Evolutionary conservation across 768 basidiomycete genomes (phyloP).

Genomic region (Chlorophyllum brunneum): DNA sequence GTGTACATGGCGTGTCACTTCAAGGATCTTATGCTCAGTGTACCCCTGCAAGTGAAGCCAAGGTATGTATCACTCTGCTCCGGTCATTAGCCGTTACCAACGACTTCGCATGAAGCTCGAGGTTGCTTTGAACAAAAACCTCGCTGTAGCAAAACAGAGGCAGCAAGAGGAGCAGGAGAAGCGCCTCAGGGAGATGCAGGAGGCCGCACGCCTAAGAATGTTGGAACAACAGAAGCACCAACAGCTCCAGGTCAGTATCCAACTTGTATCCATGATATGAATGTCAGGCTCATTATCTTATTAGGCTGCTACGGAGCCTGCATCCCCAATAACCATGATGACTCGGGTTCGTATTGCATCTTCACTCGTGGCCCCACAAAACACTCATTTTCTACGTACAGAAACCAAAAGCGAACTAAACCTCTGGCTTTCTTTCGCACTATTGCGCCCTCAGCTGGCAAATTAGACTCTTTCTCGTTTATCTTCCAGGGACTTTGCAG

Average conservation of each 20-base stretch:
- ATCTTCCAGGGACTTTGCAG: constrained; percentile 12
- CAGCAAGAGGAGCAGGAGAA: constrained; percentile 16
- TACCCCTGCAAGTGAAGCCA: constrained; percentile 71
- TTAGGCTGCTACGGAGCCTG: constrained; percentile 1
- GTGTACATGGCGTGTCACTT: constrained; percentile 58
- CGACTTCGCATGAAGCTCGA: constrained; percentile 40
- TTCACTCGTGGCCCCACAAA: neutral
- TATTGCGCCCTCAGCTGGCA: neutral
- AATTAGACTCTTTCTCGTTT: constrained; percentile 5
- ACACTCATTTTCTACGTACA: neutral
- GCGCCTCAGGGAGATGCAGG: constrained; percentile 3
- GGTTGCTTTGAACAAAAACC: constrained; percentile 54
- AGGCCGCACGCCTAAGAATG: constrained; percentile 3
- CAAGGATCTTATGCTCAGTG: constrained; percentile 71
- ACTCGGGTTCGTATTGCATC: constrained; percentile 12
- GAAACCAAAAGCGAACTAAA: constrained; percentile 12
- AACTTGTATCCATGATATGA: neutral
- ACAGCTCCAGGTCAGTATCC: neutral
- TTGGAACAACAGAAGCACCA: neutral
- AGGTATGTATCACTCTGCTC: constrained; percentile 39
- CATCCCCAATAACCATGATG: constrained; percentile 8
- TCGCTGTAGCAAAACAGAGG: constrained; percentile 30
- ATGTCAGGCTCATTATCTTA: neutral
- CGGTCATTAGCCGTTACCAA: neutral
- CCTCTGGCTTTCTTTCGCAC: neutral